Conservation (phyloP, 306 rosid genomes). For the Cicer yamashitae region DNA sequence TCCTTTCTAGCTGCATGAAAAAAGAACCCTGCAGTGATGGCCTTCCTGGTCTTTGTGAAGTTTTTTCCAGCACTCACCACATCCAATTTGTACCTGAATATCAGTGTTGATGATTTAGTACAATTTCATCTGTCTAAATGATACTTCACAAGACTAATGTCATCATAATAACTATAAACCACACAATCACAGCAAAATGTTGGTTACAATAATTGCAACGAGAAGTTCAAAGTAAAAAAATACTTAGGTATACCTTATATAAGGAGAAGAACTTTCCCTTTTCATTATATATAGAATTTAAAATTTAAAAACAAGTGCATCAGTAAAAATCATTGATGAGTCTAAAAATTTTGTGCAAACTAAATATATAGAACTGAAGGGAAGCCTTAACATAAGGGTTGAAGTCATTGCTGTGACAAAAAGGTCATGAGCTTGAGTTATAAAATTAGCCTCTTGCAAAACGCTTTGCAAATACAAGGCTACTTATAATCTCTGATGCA, state of each 20-base stretch:
- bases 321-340: neutral
- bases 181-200: constrained; percentile 18
- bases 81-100: constrained; percentile 81
- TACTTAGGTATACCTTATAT: neutral
- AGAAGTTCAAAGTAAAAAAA: constrained; percentile 25
- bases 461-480: neutral
- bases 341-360: neutral
- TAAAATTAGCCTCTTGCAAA: neutral
- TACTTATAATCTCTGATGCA: neutral
- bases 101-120: constrained; percentile 24
- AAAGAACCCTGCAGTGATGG: constrained; percentile 85
- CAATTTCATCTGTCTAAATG: constrained; percentile 21
- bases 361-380: constrained; percentile 2
- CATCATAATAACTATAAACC: constrained; percentile 22
- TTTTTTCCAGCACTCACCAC: constrained; percentile 87
- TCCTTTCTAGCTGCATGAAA: constrained; percentile 85
- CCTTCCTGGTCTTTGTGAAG: constrained; percentile 79
- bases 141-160: constrained; percentile 5
- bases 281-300: neutral
- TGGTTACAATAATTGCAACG: constrained; percentile 23
- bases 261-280: constrained; percentile 14
- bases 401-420: neutral
- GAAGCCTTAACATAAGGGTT: neutral
- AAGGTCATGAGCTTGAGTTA: neutral
- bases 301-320: neutral